Base-by-base conservation (phyloP, 2,329 filamentous ascomycete species). In the Hymenoscyphus infarciens region DNA sequence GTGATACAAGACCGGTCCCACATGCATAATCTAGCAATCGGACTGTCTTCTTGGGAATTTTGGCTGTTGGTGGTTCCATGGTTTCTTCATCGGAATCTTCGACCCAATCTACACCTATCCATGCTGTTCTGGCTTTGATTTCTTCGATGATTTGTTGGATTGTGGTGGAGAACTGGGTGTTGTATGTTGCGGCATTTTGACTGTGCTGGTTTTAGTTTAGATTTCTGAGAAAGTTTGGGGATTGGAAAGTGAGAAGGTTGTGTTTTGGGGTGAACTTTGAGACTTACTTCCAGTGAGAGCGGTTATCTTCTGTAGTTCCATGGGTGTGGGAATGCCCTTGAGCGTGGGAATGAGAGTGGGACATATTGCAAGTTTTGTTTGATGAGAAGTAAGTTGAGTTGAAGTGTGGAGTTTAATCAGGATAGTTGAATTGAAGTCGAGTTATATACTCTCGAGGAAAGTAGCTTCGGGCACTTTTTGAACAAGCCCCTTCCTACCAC, bases 11-110 rank as follows among this genome's bases (percentile, higher is more conserved):
- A 1, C 88, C 88, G 5, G 87, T 87, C 8, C 90, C 90, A 71
- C 89, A 92, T 16, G 90, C 90, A 74, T 92, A 93, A 73, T 93
- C 90, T 1, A 92, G 78, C 22, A 91, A 75, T 55, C 82, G 81
- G 52, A 85, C 78, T 61, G 69, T 71, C 70, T 69, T 77, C 56
- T 64, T 60, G 25, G 57, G 19, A 62, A 64, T 33, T 60, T 63
- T 62, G 49, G 31, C 29, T 57, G 60, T 29, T 31, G 42, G 25
- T 7, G 56, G 7, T 3, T 62, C 29, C 1, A 61, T 39, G n/a
- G 54, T 53, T 29, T 11, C 70, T 56, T 73, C 66, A 29, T 70
- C 61, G 15, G 73, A 72, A 4, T 78, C 79, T 19, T 75, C 74
- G 54, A 75, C 74, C 77, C 85, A 87, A 60, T 83, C 79, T 27